These are phyloP conservation scores for Populus nigra DNA, from an alignment of 345 rosid genomes.

Conservation along the genomic window DNA sequence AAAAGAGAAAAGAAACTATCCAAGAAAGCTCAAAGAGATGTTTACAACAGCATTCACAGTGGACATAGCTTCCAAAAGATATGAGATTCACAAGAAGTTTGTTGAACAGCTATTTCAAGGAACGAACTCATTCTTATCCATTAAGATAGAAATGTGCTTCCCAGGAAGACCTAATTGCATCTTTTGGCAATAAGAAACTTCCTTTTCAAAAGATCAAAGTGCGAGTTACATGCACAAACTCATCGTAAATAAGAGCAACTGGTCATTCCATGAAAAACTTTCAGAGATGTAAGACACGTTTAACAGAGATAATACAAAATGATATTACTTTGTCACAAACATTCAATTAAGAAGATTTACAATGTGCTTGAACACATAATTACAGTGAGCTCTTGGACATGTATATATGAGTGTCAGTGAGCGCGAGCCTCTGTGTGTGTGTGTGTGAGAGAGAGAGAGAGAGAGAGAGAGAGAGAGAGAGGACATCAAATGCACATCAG, in stretches of 20 bases:
- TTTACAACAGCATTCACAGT: background rate
- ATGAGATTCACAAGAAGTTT: background rate
- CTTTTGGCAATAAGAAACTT: background rate
- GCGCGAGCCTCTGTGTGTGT: too few relatives aligned
- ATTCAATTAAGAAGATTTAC: background rate
- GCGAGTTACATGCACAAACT: background rate
- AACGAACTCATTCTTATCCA: background rate
- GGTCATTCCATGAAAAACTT: background rate
- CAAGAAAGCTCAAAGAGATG: background rate
- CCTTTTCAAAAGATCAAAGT: background rate
- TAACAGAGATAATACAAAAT: background rate
- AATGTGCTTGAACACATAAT: background rate
- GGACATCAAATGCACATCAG: background rate
- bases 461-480: background rate
- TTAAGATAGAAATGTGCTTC: background rate
- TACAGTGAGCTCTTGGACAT: background rate
- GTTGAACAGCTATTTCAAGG: background rate
- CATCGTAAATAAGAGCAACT: background rate
- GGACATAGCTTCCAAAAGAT: background rate
- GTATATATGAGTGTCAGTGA: background rate
- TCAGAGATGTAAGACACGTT: background rate
- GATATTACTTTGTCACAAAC: background rate
- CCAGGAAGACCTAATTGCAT: background rate
- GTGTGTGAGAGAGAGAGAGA: fast-evolving
- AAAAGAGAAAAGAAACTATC: background rate